phyloP scores from a whole-genome alignment of 208 protist genomes.

The Endotrypanum monterogeii region DNA sequence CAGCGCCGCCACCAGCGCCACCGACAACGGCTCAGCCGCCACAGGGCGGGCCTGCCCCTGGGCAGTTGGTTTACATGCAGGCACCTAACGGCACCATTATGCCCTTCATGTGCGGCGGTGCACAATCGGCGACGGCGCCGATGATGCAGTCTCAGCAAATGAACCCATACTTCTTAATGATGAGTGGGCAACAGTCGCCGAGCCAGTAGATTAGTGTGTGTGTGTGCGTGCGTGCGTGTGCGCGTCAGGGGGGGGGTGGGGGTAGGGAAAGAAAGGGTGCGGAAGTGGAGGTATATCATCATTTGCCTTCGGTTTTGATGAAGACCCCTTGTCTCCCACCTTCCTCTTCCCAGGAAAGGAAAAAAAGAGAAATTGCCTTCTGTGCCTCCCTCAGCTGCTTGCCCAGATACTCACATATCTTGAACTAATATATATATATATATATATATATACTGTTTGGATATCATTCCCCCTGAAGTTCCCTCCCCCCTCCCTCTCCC shows the following conservation, averaged over 20 bases:
- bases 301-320: neutral
- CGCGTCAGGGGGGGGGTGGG: no score
- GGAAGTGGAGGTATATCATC: neutral
- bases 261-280: no score
- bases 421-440: no score
- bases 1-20: neutral
- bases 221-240: slow-evolving; percentile 4
- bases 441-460: no score
- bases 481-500: no score
- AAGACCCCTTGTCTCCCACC: neutral
- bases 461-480: no score
- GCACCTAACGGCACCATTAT: slow-evolving; percentile 19
- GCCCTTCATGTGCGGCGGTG: slow-evolving; percentile 21
- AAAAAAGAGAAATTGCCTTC: no score
- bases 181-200: neutral
- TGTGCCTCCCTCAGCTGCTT: no score
- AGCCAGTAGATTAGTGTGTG: neutral
- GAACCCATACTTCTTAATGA: slow-evolving; percentile 23
- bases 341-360: neutral
- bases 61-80: slow-evolving; percentile 24
- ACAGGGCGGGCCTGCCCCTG: neutral
- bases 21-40: neutral
- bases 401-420: no score
- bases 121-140: neutral
- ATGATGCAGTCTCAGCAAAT: neutral